Evolutionary conservation across 1,284 basidiomycete species (phyloP), one percentile per base, ranked within the genome.

Genomic region (Naganishia sp.): DNA sequence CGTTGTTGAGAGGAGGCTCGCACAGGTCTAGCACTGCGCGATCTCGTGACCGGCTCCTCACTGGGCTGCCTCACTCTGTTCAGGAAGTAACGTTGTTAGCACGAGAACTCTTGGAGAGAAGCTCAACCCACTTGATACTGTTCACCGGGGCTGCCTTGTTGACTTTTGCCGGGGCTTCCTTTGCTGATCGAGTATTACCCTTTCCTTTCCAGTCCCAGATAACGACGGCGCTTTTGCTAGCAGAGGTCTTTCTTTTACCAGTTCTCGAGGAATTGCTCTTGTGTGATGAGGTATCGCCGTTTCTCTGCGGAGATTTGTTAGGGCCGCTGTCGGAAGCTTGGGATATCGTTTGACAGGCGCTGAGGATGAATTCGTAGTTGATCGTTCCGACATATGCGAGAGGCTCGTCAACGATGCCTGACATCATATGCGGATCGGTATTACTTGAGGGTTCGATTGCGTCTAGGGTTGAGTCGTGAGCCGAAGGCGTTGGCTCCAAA

Each of bases 341-440:
- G 36, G 59, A 42, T 15, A 61, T 16, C 48, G 36, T 52, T 52
- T 61, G 59, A 28, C 59, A 61, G 48, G 59, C 46, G 33, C 28
- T 52, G 48, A 61, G 59, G 48, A 61, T 61, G 59, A 61, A 61
- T 44, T 42, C 36, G 48, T 61, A 61, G 23, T 61, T 61, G 48
- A 61, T 61, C 6, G 48, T 61, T 0, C 59, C 59, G 9, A 61
- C 45, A 23, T 61, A 61, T 11, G 49, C 59, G 11, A 61, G 59
- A 43, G 59, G 59, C n/a, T 61, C 59, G 16, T 15, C 3, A 6
- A 39, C 53, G 16, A 55, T 42, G 16, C 36, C 33, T 33, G 49
- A 5, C 36, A 39, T 39, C 10, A 1, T 13, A 39, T 10, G 16
- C 4, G 13, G 48, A 18, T n/a, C 28, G 39, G 36, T 9, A 10